phyloP scores from a whole-genome alignment of 768 basidiomycete species.

The Mycena capillaripes region DNA sequence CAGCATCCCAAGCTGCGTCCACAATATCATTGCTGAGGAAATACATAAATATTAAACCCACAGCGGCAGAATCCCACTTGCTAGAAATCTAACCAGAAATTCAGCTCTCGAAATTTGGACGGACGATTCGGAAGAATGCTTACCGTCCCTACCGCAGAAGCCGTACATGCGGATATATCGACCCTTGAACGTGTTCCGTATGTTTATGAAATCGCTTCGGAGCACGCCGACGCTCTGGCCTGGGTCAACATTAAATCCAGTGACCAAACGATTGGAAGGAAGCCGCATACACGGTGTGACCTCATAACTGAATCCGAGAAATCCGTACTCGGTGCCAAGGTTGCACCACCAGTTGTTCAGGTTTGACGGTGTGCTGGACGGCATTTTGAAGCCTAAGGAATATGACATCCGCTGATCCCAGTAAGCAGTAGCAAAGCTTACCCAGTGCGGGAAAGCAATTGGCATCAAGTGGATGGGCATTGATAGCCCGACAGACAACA shows the following conservation, averaged over 20 bases:
- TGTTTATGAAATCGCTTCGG: constrained; percentile 69
- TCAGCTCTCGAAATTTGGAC: not conserved
- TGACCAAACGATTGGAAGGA: not conserved
- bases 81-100: constrained; percentile 56
- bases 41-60: not conserved
- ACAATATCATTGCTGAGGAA: constrained; percentile 65
- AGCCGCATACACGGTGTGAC: constrained; percentile 68
- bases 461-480: constrained; percentile 28
- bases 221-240: constrained; percentile 71
- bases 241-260: constrained; percentile 42
- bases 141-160: constrained; percentile 53
- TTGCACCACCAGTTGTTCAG: constrained; percentile 76
- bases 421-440: not conserved
- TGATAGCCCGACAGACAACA: not conserved
- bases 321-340: constrained; percentile 75
- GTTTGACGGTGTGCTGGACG: constrained; percentile 59
- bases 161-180: constrained; percentile 76
- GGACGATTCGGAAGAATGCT: not conserved
- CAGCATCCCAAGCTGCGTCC: constrained; percentile 76
- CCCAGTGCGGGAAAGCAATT: constrained; percentile 58
- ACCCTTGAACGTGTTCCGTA: constrained; percentile 69
- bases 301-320: constrained; percentile 85
- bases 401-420: not conserved
- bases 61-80: constrained; percentile 39
- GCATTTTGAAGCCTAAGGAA: constrained; percentile 65